A percentile compares a stretch with the other conserved stretches of the same genome.
Evolutionary conservation across 306 rosid genomes (phyloP).

Genomic region (Sechiopsis laciniata): DNA sequence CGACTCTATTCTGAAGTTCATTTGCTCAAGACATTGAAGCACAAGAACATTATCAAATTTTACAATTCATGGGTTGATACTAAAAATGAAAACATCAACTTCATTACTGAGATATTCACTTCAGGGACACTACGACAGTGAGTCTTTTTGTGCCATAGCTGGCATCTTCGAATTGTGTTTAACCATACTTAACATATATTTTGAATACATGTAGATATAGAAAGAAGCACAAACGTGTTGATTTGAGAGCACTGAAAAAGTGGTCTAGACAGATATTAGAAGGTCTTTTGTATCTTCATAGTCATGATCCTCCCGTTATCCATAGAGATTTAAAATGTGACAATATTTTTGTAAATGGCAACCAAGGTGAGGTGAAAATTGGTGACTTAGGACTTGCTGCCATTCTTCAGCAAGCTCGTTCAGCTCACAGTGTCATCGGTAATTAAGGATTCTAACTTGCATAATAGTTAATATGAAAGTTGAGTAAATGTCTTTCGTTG

Average conservation of each 20-base stretch:
- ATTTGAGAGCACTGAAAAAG: constrained; percentile 93
- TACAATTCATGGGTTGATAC: constrained; percentile 85
- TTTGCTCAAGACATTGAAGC: constrained; percentile 90
- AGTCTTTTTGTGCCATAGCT: constrained; percentile 26
- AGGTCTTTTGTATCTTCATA: constrained; percentile 90
- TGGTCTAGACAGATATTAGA: constrained; percentile 98
- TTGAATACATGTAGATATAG: constrained; percentile 49
- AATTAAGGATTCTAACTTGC: constrained; percentile 25
- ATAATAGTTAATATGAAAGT: constrained; percentile 2
- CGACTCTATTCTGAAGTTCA: constrained; percentile 92
- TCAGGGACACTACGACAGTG: constrained; percentile 92
- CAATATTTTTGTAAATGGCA: constrained; percentile 92
- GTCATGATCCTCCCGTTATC: constrained; percentile 37
- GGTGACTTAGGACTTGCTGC: constrained; percentile 97
- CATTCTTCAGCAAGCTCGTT: constrained; percentile 77
- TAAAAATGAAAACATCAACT: constrained; percentile 67
- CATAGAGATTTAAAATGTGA: constrained; percentile 87
- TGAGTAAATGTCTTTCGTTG: too few relatives aligned
- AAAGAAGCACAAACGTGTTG: constrained; percentile 90
- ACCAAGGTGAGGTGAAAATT: constrained; percentile 97
- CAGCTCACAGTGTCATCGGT: constrained; percentile 98
- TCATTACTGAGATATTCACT: constrained; percentile 92
- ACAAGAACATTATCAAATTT: constrained; percentile 84
- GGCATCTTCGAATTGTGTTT: not conserved
- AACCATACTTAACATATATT: constrained; percentile 3